Percentiles rank a stretch among this genome's conserved stretches.
These are phyloP conservation scores for Candida rishiriensis DNA, from an alignment of 805 yeast genomes.

Conservation along the genomic window DNA sequence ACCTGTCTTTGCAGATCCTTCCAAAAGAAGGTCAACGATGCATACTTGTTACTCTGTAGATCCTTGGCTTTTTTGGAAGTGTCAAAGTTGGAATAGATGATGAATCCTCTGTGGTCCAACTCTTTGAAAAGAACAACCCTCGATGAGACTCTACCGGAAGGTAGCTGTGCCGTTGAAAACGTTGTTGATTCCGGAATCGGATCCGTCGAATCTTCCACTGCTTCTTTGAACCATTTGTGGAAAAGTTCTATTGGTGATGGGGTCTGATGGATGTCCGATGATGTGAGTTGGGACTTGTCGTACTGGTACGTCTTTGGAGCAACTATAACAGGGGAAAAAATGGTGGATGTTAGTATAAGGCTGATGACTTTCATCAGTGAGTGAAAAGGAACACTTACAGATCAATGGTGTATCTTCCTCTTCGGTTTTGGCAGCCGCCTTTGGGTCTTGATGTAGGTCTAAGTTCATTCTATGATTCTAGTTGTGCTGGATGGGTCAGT, in stretches of 20 bases:
- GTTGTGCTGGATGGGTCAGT: no score
- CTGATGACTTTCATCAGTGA: no score
- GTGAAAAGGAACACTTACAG: no score
- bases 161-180: conserved; percentile 83
- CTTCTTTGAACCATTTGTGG: conserved; percentile 80
- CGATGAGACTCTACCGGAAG: conserved; percentile 85
- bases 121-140: conserved; percentile 86
- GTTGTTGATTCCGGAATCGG: conserved; percentile 78
- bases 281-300: conserved; percentile 51
- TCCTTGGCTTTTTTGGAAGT: conserved; percentile 79
- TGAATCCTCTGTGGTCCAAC: conserved; percentile 77
- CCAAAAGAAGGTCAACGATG: conserved; percentile 90
- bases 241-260: conserved; percentile 69
- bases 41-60: conserved; percentile 66
- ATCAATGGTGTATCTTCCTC: conserved; percentile 25
- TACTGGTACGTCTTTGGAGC: conserved; percentile 91
- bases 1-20: conserved; percentile 86
- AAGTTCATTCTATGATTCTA: conserved; percentile 15
- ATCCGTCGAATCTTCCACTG: conserved; percentile 48
- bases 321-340: conserved; percentile 33
- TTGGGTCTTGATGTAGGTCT: conserved; percentile 17
- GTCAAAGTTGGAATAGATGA: conserved; percentile 89
- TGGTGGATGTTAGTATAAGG: not conserved
- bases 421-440: conserved; percentile 1
- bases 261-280: conserved; percentile 43